Conservation (phyloP, 805 yeast genomes). For the Saccharomycopsis javanensis region DNA sequence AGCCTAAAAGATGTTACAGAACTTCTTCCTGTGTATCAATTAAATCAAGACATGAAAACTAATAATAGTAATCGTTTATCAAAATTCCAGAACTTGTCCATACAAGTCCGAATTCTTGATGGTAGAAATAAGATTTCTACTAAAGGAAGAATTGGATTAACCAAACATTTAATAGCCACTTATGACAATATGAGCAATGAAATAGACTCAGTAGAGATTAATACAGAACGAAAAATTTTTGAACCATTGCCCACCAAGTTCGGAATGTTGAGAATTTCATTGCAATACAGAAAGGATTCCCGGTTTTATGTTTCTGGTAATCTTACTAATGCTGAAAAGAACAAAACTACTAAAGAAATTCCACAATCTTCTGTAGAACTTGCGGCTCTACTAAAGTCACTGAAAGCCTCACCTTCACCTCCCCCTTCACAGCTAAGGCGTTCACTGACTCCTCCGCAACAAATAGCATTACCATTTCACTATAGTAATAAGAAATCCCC, state of each 20-base stretch:
- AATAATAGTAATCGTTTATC: not conserved
- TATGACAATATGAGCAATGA: conserved; percentile 28
- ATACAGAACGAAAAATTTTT: conserved; percentile 52
- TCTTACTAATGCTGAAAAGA: not conserved
- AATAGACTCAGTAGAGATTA: conserved; percentile 32
- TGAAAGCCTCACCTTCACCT: not conserved
- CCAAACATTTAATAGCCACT: conserved; percentile 47
- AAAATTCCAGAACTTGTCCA: conserved; percentile 27
- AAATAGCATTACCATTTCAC: not conserved
- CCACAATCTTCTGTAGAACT: not conserved
- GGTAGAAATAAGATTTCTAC: conserved; percentile 73
- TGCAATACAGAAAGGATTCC: conserved; percentile 66
- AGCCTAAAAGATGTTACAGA: conserved; percentile 57
- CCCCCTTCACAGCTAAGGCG: not conserved
- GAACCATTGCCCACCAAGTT: conserved; percentile 64
- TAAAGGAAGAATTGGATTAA: conserved; percentile 76
- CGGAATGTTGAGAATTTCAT: conserved; percentile 67
- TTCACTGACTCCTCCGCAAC: not conserved
- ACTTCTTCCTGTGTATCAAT: conserved; percentile 55
- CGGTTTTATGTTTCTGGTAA: conserved; percentile 47
- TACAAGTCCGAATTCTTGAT: conserved; percentile 59
- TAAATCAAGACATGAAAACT: not conserved
- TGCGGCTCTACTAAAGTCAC: not conserved
- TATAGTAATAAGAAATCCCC: not conserved
- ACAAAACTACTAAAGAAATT: not conserved